Conservation (phyloP, 306 rosid species). For the Vicia faba region DNA sequence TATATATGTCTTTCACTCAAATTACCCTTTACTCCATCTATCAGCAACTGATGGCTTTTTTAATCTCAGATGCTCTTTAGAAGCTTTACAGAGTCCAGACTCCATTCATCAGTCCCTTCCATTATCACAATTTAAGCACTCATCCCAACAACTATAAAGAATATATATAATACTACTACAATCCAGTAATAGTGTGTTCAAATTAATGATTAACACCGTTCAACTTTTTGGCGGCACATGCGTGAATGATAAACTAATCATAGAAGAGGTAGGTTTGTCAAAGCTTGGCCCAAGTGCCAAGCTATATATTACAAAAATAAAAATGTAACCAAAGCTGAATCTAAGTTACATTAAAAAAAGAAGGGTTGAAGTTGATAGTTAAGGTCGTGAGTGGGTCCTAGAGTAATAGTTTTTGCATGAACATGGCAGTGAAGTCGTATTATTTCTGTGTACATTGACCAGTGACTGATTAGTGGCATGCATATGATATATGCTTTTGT, state of each 20-base stretch:
- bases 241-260: slow-evolving; percentile 33
- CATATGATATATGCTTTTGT: slow-evolving; percentile 30
- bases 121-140: too few relatives aligned
- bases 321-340: too few relatives aligned
- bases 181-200: neutral
- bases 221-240: slow-evolving; percentile 34
- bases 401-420: slow-evolving; percentile 20
- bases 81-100: too few relatives aligned
- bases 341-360: neutral
- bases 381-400: slow-evolving; percentile 31
- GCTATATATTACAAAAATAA: too few relatives aligned
- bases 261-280: slow-evolving; percentile 20
- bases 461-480: slow-evolving; percentile 35
- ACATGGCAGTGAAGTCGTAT: slow-evolving; percentile 47
- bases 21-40: too few relatives aligned
- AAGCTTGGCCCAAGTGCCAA: neutral
- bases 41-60: too few relatives aligned
- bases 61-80: too few relatives aligned
- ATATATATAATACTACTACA: too few relatives aligned
- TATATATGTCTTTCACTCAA: too few relatives aligned
- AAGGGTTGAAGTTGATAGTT: neutral
- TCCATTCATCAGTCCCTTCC: too few relatives aligned
- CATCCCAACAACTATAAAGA: too few relatives aligned
- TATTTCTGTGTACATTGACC: slow-evolving; percentile 42
- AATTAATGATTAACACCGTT: neutral